Evolutionary conservation across 495 filamentous ascomycete species (phyloP).

Genomic region (Xylaria sp.): DNA sequence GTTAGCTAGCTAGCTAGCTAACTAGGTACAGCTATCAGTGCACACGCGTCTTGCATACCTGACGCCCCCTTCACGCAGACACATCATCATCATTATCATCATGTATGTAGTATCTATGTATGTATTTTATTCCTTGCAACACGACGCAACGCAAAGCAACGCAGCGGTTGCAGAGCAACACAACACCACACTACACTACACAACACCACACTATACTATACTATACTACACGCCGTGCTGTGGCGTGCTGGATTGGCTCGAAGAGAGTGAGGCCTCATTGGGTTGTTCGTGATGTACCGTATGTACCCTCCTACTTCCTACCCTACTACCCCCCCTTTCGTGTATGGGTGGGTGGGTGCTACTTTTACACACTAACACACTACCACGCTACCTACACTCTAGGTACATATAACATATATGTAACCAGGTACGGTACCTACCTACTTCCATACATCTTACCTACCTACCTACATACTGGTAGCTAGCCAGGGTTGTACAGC

Average conservation of each 20-base stretch:
- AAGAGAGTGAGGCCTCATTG: background rate
- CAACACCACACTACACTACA: background rate
- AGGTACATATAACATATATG: no score
- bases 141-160: background rate
- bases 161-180: background rate
- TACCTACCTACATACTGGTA: no score
- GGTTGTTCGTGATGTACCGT: background rate
- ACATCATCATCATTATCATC: conserved; percentile 13
- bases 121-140: conserved; percentile 21
- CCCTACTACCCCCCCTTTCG: no score
- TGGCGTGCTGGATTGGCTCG: conserved; percentile 3
- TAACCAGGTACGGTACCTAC: background rate
- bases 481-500: background rate
- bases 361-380: background rate
- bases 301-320: background rate
- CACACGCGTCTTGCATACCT: conserved; percentile 23
- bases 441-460: no score
- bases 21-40: background rate
- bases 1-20: background rate
- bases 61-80: background rate
- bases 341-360: no score
- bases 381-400: no score
- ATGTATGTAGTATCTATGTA: background rate
- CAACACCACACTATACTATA: background rate
- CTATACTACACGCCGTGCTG: background rate